A percentile compares a stretch with the other conserved stretches of the same genome.
Evolutionary conservation across 352 stramenopile species (phyloP).

Genomic region (Pythium rhizo-oryzae): DNA sequence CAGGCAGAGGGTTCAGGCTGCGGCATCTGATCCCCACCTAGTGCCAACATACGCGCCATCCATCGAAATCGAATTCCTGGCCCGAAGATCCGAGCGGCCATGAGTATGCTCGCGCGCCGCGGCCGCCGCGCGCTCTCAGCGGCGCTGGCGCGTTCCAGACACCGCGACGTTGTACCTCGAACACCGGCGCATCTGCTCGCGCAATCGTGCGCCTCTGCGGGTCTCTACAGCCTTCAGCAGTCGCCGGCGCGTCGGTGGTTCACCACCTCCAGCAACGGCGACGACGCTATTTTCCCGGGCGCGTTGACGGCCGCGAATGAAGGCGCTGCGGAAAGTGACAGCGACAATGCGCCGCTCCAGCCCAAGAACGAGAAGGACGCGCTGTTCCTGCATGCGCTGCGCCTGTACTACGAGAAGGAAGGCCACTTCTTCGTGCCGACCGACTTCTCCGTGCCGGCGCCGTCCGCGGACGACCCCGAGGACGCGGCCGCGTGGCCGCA

Average conservation of each 20-base stretch:
- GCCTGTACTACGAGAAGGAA: conserved; percentile 50
- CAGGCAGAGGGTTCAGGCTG: no score
- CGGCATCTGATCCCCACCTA: no score
- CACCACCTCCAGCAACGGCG: neutral
- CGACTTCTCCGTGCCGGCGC: conserved; percentile 54
- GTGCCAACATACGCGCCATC: neutral
- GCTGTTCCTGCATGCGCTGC: conserved; percentile 55
- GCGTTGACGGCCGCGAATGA: neutral
- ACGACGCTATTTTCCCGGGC: neutral
- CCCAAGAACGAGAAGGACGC: conserved; percentile 45
- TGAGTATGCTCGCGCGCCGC: conserved; percentile 18
- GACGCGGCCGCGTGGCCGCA: conserved; percentile 39
- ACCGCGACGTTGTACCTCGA: neutral
- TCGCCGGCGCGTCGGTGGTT: neutral
- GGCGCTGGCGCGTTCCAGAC: conserved; percentile 11
- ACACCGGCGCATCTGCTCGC: neutral
- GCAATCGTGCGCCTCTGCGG: neutral
- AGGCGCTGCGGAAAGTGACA: neutral
- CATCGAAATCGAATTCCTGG: conserved; percentile 5
- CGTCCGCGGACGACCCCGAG: neutral
- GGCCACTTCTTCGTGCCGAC: conserved; percentile 75
- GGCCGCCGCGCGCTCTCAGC: conserved; percentile 17
- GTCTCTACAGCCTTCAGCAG: neutral
- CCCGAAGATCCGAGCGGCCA: neutral
- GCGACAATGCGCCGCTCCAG: neutral